Base-by-base conservation (phyloP, 2,329 filamentous ascomycete genomes). In the Xylogone sp. region DNA sequence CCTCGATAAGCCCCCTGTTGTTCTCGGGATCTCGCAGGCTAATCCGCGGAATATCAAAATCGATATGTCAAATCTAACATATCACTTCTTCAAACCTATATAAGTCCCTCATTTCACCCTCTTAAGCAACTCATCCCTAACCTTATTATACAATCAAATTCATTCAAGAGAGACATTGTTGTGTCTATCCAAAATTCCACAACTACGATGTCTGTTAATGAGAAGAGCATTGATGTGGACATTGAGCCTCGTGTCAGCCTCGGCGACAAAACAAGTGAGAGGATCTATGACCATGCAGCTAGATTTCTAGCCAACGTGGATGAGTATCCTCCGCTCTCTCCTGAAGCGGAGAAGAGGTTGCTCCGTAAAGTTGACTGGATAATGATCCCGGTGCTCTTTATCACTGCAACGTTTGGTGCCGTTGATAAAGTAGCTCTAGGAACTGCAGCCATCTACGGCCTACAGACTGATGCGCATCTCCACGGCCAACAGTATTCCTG, bases 381-480 rank as follows among this genome's bases (percentile, higher is more conserved):
- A 19, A 49, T 53, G 51, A 31, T 53, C 16, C 51, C 51, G 13
- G 27, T 31, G 13, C 53, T 66, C 13, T 48, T 68, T 7, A 60
- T 66, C 45, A 54, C 59, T 19, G 60, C 60, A 3, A 65, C 61
- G 10, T 60, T 68, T 42, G 57, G 59, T 29, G 66, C 66, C 31
- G 62, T 67, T n/a, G 65, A 68, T 50, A 68, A 67, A 46, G 64
- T 68, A 8, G 45, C 65, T 46, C 59, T 68, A 22, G 63, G 61
- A n/a, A 68, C 64, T 2, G 67, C 64, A 2, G 63, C 66, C 3
- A 54, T 69, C 4, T 69, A 69, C 31, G 67, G 67, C 2, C 66
- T 69, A 53, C 60, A 61, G 46, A 56, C 46, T 10, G 64, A 67
- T 46, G 65, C 63, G 22, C 46, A 58, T 21, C 56, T 68, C 48